Conservation (phyloP, 495 filamentous ascomycete species). For the Penicilliopsis zonata region DNA sequence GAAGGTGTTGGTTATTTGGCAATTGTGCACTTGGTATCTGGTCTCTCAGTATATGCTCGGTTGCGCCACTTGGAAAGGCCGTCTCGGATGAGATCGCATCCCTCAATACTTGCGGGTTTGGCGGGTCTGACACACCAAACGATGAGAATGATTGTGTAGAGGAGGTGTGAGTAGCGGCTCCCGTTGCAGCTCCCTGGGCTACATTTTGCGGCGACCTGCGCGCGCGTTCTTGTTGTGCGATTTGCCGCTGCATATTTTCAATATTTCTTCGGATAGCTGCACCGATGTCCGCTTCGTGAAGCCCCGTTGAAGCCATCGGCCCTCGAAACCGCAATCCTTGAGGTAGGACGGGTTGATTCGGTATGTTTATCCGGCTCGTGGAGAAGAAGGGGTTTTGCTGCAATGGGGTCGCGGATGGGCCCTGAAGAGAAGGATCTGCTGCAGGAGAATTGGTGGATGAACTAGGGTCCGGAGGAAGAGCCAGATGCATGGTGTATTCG, state of each 20-base stretch:
- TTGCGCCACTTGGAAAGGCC: background rate
- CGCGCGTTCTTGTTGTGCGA: slow-evolving; percentile 8
- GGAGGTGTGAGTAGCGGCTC: slow-evolving; percentile 4
- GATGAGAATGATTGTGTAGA: slow-evolving; percentile 7
- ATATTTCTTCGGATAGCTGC: slow-evolving; percentile 8
- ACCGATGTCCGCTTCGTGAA: slow-evolving; percentile 9
- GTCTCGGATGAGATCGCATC: background rate
- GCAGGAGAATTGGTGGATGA: slow-evolving; percentile 4
- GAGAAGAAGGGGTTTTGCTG: slow-evolving; percentile 4
- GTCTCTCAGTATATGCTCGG: no score
- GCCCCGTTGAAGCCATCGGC: slow-evolving; percentile 1
- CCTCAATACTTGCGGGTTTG: no score
- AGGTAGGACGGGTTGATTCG: slow-evolving; percentile 3
- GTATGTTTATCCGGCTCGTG: slow-evolving; percentile 3
- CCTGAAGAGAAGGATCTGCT: slow-evolving; percentile 1
- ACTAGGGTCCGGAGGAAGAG: slow-evolving; percentile 33
- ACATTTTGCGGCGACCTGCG: slow-evolving; percentile 1
- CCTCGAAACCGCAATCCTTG: slow-evolving; percentile 8
- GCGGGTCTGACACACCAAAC: no score
- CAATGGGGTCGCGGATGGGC: background rate
- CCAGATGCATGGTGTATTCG: slow-evolving; percentile 46
- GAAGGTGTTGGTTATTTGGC: slow-evolving; percentile 10
- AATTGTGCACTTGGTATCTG: slow-evolving; percentile 3
- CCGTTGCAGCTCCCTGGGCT: slow-evolving; percentile 1
- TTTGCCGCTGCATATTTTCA: slow-evolving; percentile 10